These are phyloP conservation scores for Cyclotella baltica DNA, from an alignment of 108 stramenopile species.

Conservation along the genomic window DNA sequence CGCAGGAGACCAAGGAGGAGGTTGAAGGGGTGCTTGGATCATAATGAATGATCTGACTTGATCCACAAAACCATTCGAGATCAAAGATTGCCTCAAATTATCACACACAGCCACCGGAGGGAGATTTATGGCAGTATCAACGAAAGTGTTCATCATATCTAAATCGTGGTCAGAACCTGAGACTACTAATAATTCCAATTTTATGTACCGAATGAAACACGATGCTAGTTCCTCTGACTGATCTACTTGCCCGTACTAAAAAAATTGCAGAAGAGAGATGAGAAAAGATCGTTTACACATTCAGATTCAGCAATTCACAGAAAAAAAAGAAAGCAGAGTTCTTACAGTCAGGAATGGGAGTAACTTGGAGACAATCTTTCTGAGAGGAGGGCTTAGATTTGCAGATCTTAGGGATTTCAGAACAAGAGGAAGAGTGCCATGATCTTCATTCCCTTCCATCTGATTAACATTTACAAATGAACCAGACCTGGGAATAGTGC, in stretches of 20 bases:
- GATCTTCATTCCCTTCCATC: constrained; percentile 48
- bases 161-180: constrained; percentile 21
- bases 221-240: constrained; percentile 73
- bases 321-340: background rate
- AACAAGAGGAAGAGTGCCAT: constrained; percentile 72
- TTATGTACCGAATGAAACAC: constrained; percentile 69
- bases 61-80: constrained; percentile 74
- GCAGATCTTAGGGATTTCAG: constrained; percentile 74
- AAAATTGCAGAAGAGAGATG: background rate
- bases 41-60: constrained; percentile 60
- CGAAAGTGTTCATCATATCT: constrained; percentile 77
- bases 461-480: constrained; percentile 38
- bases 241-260: constrained; percentile 66
- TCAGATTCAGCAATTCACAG: no score
- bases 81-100: constrained; percentile 67
- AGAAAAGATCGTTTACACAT: no score
- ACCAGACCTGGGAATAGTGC: constrained; percentile 8
- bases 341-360: constrained; percentile 76
- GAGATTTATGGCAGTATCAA: constrained; percentile 77
- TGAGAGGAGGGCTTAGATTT: constrained; percentile 69
- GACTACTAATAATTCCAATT: constrained; percentile 49
- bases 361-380: constrained; percentile 85
- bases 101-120: constrained; percentile 82
- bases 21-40: constrained; percentile 60
- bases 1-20: constrained; percentile 83